Conservation (phyloP, 208 protist genomes). For the Trypanosoma scelopori region DNA sequence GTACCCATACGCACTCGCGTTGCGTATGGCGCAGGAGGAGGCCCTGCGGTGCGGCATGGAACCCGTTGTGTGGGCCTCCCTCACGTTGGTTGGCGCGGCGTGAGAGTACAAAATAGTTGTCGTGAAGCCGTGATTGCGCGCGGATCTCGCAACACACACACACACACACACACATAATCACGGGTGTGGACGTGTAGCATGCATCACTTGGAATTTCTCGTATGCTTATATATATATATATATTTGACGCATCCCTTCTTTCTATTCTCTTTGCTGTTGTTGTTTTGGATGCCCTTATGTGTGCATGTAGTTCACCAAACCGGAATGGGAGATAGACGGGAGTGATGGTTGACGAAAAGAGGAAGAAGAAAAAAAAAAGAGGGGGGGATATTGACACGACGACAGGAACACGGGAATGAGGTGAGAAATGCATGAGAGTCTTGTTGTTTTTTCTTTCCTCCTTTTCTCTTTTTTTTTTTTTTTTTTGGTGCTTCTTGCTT, state of each 20-base stretch:
- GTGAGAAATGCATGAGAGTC: too few species aligned
- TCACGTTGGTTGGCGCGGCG: slow-evolving; percentile 75
- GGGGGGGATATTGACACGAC: too few species aligned
- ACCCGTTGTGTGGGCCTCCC: slow-evolving; percentile 57
- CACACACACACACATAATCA: not conserved
- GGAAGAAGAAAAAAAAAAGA: slow-evolving; percentile 6
- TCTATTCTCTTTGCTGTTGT: too few species aligned
- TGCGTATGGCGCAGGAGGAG: slow-evolving; percentile 60
- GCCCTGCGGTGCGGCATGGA: slow-evolving; percentile 34
- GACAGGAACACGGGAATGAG: too few species aligned
- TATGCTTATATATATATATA: too few species aligned
- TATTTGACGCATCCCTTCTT: too few species aligned
- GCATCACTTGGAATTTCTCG: too few species aligned
- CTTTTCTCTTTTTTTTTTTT: slow-evolving; percentile 11
- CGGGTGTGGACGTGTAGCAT: not conserved
- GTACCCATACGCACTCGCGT: slow-evolving; percentile 71
- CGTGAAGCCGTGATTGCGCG: too few species aligned
- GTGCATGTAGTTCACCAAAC: not conserved
- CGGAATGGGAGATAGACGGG: slow-evolving; percentile 1
- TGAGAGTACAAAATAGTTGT: slow-evolving; percentile 34
- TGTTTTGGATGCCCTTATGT: too few species aligned
- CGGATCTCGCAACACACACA: too few species aligned
- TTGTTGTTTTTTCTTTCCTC: slow-evolving; percentile 11
- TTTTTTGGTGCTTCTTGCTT: not conserved
- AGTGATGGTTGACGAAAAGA: slow-evolving; percentile 11